Conservation (phyloP, 768 basidiomycete species). For the Kwoniella heveanensis region DNA sequence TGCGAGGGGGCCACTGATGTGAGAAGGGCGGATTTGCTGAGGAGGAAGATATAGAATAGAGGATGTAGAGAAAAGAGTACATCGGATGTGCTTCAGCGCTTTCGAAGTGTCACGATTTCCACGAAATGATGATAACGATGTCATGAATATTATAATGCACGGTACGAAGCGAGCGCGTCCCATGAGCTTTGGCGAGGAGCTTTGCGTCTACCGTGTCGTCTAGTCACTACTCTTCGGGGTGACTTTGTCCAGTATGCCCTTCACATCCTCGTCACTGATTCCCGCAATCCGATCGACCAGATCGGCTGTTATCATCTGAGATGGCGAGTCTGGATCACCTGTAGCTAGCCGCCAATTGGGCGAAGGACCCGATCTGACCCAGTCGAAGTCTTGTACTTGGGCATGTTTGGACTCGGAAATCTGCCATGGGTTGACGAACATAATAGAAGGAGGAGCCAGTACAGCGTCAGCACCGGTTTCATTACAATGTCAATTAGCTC, state of each 20-base stretch:
- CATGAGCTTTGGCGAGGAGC: too few relatives aligned
- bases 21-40: too few relatives aligned
- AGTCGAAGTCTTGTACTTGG: slow-evolving; percentile 81
- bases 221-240: not conserved
- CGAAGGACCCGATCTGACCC: slow-evolving; percentile 73
- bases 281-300: not conserved
- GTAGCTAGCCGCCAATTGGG: slow-evolving; percentile 66
- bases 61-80: too few relatives aligned
- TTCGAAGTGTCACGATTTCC: not conserved
- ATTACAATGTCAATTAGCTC: too few relatives aligned
- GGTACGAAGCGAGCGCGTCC: too few relatives aligned
- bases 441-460: too few relatives aligned
- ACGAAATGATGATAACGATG: not conserved
- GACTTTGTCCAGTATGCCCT: not conserved
- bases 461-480: too few relatives aligned
- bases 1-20: too few relatives aligned
- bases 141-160: too few relatives aligned
- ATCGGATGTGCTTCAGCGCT: not conserved
- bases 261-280: not conserved
- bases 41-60: too few relatives aligned
- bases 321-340: not conserved
- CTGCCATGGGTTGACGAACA: too few relatives aligned
- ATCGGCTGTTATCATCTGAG: not conserved
- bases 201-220: too few relatives aligned
- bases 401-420: slow-evolving; percentile 57